phyloP scores from a whole-genome alignment of 2,329 filamentous ascomycete genomes.

The Talaromyces amestolkiae region DNA sequence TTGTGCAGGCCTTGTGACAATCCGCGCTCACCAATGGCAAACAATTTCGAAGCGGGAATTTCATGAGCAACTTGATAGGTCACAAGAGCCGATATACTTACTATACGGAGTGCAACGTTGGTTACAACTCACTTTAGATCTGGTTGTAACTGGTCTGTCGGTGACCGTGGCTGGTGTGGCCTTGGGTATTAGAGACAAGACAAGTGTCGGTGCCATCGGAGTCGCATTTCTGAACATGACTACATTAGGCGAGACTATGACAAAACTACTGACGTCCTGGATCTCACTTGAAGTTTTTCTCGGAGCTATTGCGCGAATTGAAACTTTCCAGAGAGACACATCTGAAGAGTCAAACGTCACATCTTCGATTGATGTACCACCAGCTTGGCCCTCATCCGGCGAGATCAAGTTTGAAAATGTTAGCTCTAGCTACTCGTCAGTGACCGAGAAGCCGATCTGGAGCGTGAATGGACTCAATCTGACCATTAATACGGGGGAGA shows the following conservation, averaged over 20 bases:
- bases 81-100: constrained; percentile 5
- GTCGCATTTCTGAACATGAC: constrained; percentile 4
- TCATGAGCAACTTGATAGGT: constrained; percentile 37
- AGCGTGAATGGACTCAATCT: neutral
- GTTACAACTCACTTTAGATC: constrained; percentile 3
- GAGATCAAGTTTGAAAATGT: neutral
- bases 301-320: constrained; percentile 56
- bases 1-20: constrained; percentile 54
- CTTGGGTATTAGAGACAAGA: neutral
- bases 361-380: neutral
- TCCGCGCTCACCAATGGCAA: constrained; percentile 58
- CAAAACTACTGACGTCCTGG: constrained; percentile 52
- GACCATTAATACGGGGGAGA: neutral
- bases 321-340: too few species aligned
- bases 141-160: neutral
- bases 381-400: neutral
- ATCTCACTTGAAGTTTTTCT: constrained; percentile 58
- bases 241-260: constrained; percentile 51
- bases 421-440: neutral
- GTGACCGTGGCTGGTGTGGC: constrained; percentile 4
- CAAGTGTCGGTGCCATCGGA: neutral
- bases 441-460: neutral
- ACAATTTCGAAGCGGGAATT: constrained; percentile 45
- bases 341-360: constrained; percentile 38
- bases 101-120: constrained; percentile 7